Evolutionary conservation across 306 rosid genomes (phyloP).

Genomic region (Fagus sylvatica): DNA sequence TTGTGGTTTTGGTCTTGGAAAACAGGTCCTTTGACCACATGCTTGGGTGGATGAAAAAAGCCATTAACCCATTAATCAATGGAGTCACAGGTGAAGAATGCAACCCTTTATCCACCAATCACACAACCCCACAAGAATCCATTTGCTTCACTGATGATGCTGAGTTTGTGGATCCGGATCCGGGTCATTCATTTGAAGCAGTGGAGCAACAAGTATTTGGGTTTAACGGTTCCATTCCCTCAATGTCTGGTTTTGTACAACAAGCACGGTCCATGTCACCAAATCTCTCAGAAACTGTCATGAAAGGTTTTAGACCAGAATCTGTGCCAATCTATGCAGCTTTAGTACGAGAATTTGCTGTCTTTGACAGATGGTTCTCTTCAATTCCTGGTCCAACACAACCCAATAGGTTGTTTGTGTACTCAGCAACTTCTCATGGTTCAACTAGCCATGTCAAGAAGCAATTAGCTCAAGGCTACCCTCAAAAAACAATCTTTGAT

Average conservation of each 20-base stretch:
- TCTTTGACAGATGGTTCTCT: constrained; percentile 95
- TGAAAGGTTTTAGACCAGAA: constrained; percentile 90
- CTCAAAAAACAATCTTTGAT: constrained; percentile 92
- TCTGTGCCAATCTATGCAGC: constrained; percentile 79
- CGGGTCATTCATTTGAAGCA: constrained; percentile 92
- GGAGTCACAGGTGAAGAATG: constrained; percentile 95
- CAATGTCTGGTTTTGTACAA: constrained; percentile 94
- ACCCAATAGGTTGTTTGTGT: constrained; percentile 93
- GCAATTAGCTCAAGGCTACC: constrained; percentile 83
- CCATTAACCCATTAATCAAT: constrained; percentile 63
- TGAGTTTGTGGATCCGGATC: constrained; percentile 98
- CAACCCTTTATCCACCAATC: constrained; percentile 71
- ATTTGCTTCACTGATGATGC: constrained; percentile 90
- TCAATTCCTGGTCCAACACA: constrained; percentile 98
- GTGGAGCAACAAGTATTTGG: constrained; percentile 91
- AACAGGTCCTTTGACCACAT: constrained; percentile 96
- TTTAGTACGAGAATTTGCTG: constrained; percentile 70
- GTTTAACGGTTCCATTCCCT: constrained; percentile 55
- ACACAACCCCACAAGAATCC: constrained; percentile 32
- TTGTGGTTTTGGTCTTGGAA: constrained; percentile 93
- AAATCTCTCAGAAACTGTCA: constrained; percentile 79
- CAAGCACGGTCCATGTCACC: constrained; percentile 78
- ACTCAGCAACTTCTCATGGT: constrained; percentile 98
- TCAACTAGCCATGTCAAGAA: constrained; percentile 89
- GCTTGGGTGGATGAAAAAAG: constrained; percentile 94